Conservation (phyloP, 2,329 filamentous ascomycete species). For the Dactylellina sp. region DNA sequence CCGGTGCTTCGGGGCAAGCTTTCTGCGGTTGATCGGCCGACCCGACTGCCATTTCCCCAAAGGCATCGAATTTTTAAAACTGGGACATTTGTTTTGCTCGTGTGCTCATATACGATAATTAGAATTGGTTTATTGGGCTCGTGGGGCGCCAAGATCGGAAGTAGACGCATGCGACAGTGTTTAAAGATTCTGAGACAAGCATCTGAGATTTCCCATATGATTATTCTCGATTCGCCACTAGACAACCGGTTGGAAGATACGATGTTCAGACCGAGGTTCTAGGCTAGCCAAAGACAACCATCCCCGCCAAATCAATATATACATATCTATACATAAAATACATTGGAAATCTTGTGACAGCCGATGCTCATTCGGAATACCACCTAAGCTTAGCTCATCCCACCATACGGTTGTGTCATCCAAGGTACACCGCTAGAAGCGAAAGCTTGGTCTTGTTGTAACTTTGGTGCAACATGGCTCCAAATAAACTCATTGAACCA, state of each 20-base stretch:
- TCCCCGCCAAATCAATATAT: not conserved
- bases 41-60: constrained; percentile 8
- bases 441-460: constrained; percentile 31
- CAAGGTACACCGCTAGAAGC: constrained; percentile 24
- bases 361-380: constrained; percentile 1
- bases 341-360: constrained; percentile 23
- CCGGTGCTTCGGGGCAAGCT: constrained; percentile 14
- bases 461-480: not conserved
- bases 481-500: not conserved
- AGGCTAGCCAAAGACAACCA: constrained; percentile 1
- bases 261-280: constrained; percentile 38
- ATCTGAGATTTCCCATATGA: constrained; percentile 52
- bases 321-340: not conserved
- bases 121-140: not conserved
- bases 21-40: too few species aligned
- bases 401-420: constrained; percentile 26
- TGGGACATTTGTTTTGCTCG: not conserved
- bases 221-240: constrained; percentile 2
- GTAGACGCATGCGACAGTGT: constrained; percentile 17
- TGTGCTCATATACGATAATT: constrained; percentile 22
- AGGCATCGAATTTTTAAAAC: not conserved
- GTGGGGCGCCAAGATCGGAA: constrained; percentile 19
- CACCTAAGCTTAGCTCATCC: constrained; percentile 3
- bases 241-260: constrained; percentile 7
- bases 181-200: constrained; percentile 46